Evolutionary conservation across 2,329 filamentous ascomycete species (phyloP).

Genomic region (Verticillium klebahnii): DNA sequence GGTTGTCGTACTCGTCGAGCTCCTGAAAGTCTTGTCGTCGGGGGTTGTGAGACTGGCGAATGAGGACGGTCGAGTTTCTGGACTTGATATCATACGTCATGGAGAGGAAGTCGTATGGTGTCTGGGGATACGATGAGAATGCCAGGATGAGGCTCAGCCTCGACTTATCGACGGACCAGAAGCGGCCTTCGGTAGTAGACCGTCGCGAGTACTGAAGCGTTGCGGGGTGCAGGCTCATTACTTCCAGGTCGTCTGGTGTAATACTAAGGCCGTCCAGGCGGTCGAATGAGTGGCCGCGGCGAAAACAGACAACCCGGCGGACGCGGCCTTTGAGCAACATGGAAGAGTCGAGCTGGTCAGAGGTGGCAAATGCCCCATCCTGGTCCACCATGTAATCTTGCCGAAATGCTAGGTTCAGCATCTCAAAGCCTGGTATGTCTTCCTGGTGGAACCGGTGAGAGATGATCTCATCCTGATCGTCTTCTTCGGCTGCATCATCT

Average conservation of each 20-base stretch:
- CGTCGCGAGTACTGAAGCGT: slow-evolving; percentile 33
- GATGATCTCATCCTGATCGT: slow-evolving; percentile 12
- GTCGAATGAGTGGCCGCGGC: slow-evolving; percentile 24
- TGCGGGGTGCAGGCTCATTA: slow-evolving; percentile 31
- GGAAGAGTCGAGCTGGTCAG: slow-evolving; percentile 6
- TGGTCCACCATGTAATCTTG: slow-evolving; percentile 23
- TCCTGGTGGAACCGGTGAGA: slow-evolving; percentile 27
- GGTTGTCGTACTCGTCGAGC: slow-evolving; percentile 39
- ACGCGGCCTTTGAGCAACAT: slow-evolving; percentile 27
- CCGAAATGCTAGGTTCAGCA: slow-evolving; percentile 27
- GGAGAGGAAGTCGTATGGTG: slow-evolving; percentile 41
- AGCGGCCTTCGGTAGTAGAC: slow-evolving; percentile 32
- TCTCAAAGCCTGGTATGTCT: slow-evolving; percentile 22
- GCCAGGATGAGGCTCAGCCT: slow-evolving; percentile 37
- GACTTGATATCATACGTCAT: slow-evolving; percentile 37
- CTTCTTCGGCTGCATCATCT: slow-evolving; percentile 5
- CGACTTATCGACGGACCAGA: slow-evolving; percentile 32
- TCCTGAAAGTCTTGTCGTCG: slow-evolving; percentile 35
- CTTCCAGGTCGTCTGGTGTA: slow-evolving; percentile 26
- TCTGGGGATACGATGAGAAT: slow-evolving; percentile 38
- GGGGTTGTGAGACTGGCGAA: slow-evolving; percentile 38
- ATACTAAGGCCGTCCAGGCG: slow-evolving; percentile 30
- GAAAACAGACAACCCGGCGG: slow-evolving; percentile 31
- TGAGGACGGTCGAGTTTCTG: slow-evolving; percentile 32
- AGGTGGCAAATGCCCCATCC: slow-evolving; percentile 14